A percentile compares a stretch with the other conserved stretches of the same genome.
Evolutionary conservation across 129 eudicot species (phyloP).

Genomic region (Lactuca saligna): DNA sequence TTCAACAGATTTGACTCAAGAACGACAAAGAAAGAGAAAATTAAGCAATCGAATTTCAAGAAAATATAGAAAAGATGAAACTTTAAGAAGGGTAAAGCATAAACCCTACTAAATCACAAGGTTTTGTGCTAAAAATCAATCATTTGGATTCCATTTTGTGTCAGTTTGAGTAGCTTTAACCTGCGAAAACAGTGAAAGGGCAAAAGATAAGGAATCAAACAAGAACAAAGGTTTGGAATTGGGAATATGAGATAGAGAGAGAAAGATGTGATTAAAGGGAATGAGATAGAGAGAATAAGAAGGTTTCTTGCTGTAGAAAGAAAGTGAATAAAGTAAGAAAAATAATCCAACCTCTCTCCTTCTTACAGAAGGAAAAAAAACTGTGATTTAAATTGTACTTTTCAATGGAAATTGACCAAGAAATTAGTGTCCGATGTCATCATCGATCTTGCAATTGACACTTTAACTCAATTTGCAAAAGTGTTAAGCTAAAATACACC

Average conservation of each 20-base stretch:
- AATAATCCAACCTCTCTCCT: conserved; percentile 17
- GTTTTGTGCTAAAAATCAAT: conserved; percentile 14
- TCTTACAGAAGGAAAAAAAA: not conserved
- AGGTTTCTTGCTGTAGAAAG: conserved; percentile 33
- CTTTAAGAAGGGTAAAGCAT: conserved; percentile 19
- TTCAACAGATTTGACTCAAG: conserved; percentile 17
- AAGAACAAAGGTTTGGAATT: conserved; percentile 6
- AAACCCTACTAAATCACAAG: conserved; percentile 1
- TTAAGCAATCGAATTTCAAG: not conserved
- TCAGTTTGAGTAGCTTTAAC: conserved; percentile 2
- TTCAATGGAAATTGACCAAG: not conserved
- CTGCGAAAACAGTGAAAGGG: not conserved
- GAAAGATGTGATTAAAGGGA: not conserved
- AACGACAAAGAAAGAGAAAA: conserved; percentile 8
- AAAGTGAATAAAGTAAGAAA: conserved; percentile 10
- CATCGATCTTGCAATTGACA: not conserved
- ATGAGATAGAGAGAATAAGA: conserved; percentile 10
- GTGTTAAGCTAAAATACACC: too few relatives aligned
- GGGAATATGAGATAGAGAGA: conserved; percentile 1
- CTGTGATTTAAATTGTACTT: not conserved
- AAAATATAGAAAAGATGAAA: conserved; percentile 5
- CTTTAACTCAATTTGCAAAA: not conserved
- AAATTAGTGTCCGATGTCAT: not conserved
- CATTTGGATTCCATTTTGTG: conserved; percentile 20
- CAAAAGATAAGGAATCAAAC: conserved; percentile 15